A percentile compares a stretch with the other conserved stretches of the same genome.
Evolutionary conservation across 495 filamentous ascomycete genomes (phyloP).

Genomic region (Podospora australis): DNA sequence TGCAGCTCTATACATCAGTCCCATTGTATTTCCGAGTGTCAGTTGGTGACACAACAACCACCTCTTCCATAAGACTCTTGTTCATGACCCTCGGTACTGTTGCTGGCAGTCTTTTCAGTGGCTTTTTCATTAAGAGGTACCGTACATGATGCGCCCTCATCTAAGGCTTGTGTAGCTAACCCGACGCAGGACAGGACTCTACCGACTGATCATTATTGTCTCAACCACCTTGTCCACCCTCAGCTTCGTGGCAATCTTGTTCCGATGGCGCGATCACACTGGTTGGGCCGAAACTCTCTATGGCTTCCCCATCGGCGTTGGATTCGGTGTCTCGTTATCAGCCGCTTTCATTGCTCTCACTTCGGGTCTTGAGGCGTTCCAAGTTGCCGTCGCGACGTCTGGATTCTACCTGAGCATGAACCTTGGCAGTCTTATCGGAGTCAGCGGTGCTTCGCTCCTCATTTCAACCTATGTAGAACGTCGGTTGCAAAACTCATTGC

Average conservation of each 20-base stretch:
- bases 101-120: constrained; percentile 7
- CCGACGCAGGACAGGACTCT: constrained; percentile 11
- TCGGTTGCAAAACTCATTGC: background rate
- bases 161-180: too few species aligned
- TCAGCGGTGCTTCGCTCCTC: constrained; percentile 4
- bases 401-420: constrained; percentile 13
- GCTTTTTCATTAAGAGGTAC: constrained; percentile 8
- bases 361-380: background rate
- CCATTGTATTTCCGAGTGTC: constrained; percentile 12
- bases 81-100: constrained; percentile 10
- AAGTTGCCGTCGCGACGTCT: constrained; percentile 10
- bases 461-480: constrained; percentile 7
- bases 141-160: too few species aligned
- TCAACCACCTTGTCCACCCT: background rate
- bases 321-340: constrained; percentile 13
- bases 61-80: background rate
- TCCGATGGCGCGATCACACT: constrained; percentile 8
- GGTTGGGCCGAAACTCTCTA: constrained; percentile 10
- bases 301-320: constrained; percentile 13
- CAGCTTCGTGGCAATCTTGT: constrained; percentile 7
- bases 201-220: constrained; percentile 4
- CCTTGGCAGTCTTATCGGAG: constrained; percentile 8
- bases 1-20: constrained; percentile 4
- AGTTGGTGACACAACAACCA: background rate
- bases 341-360: constrained; percentile 15